Conservation (phyloP, 257 asterid species). For the Solanum sparsipilum region DNA sequence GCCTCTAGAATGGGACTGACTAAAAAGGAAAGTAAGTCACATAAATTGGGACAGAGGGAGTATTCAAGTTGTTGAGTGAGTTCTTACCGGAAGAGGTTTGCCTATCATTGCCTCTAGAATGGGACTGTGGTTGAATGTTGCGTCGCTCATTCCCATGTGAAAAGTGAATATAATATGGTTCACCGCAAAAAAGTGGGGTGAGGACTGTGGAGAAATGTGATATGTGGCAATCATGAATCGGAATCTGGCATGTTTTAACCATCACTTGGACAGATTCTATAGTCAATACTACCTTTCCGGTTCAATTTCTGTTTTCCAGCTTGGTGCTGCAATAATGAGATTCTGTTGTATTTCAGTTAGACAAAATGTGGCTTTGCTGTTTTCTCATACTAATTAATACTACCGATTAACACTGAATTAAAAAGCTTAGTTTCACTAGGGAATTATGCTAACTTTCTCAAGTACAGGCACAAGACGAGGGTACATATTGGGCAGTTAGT, state of each 20-base stretch:
- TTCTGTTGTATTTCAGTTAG: not conserved
- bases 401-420: not conserved
- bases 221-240: not conserved
- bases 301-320: not conserved
- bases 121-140: not conserved
- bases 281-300: not conserved
- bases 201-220: not conserved
- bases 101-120: not conserved
- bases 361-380: not conserved
- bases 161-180: not conserved
- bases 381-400: not conserved
- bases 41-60: too few species aligned
- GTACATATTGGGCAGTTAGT: conserved; percentile 74
- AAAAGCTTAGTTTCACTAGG: not conserved
- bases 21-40: too few species aligned
- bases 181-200: not conserved
- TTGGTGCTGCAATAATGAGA: not conserved
- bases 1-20: too few species aligned
- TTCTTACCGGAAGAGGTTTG: not conserved
- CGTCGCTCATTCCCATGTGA: not conserved
- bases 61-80: not conserved
- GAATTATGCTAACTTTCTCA: not conserved
- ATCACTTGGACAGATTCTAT: not conserved
- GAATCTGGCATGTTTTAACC: not conserved
- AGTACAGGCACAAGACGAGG: conserved; percentile 75